Percentiles rank a stretch among this genome's conserved stretches.
These are phyloP conservation scores for Alnus rubra DNA, from an alignment of 306 rosid genomes.

Conservation along the genomic window DNA sequence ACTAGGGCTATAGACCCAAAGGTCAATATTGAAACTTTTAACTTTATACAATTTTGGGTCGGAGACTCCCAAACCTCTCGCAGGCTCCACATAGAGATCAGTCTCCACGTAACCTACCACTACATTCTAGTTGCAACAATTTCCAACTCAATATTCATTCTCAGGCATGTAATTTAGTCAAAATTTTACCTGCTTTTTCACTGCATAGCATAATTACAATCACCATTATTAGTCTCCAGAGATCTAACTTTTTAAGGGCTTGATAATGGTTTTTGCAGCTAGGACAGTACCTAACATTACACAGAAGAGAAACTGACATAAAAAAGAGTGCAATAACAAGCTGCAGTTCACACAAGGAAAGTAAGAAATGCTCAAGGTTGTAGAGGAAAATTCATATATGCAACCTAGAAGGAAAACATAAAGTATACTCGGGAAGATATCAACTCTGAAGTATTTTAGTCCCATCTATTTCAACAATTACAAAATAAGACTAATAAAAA, in stretches of 20 bases:
- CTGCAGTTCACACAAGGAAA: not conserved
- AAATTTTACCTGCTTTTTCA: not conserved
- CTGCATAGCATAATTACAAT: not conserved
- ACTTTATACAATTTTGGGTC: too few species aligned
- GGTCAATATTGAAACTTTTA: too few species aligned
- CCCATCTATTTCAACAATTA: conserved; percentile 9
- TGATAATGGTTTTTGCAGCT: too few species aligned
- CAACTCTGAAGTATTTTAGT: conserved; percentile 12
- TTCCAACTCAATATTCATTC: not conserved
- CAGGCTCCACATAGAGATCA: too few species aligned
- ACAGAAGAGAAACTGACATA: conserved; percentile 6
- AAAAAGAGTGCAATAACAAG: not conserved
- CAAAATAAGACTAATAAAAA: conserved; percentile 12
- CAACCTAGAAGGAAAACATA: conserved; percentile 23
- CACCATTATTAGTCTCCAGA: not conserved
- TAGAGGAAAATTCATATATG: not conserved
- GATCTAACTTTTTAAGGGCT: too few species aligned
- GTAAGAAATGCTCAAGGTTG: conserved; percentile 7
- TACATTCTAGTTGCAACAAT: not conserved
- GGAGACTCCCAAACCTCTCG: too few species aligned
- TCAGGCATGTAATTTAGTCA: not conserved
- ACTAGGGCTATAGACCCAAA: too few species aligned
- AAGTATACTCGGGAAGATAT: conserved; percentile 12
- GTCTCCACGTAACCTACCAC: too few species aligned
- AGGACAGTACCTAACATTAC: too few species aligned